Evolutionary conservation across 1,284 basidiomycete species (phyloP).

Genomic region (Sanguinoderma infundibulare): DNA sequence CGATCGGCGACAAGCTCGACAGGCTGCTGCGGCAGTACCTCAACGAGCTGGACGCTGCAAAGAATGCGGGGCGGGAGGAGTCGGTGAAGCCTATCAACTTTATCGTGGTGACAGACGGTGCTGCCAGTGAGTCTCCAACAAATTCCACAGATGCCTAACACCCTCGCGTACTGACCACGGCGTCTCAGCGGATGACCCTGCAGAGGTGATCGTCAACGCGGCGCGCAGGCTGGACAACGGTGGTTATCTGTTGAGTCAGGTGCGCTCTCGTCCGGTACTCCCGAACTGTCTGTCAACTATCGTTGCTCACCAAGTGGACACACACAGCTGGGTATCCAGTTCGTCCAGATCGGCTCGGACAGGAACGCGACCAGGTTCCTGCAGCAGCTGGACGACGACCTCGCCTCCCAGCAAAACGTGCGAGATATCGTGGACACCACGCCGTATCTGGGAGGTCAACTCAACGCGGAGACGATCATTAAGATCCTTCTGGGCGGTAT

Average conservation of each 20-base stretch:
- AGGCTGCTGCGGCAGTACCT: conserved; percentile 50
- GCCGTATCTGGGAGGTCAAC: conserved; percentile 44
- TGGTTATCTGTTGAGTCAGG: conserved; percentile 58
- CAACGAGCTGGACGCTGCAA: conserved; percentile 44
- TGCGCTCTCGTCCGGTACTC: conserved; percentile 21
- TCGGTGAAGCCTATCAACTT: conserved; percentile 60
- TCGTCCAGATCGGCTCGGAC: conserved; percentile 61
- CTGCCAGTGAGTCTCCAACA: conserved; percentile 46
- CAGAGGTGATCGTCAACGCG: conserved; percentile 49
- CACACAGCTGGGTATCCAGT: conserved; percentile 52
- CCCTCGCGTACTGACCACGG: background rate
- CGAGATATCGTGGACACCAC: conserved; percentile 58
- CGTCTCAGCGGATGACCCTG: conserved; percentile 53
- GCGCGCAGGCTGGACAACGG: conserved; percentile 53
- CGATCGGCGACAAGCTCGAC: conserved; percentile 54
- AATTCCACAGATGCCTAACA: background rate
- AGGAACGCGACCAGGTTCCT: conserved; percentile 48
- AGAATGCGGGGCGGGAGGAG: conserved; percentile 35
- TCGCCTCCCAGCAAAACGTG: conserved; percentile 39
- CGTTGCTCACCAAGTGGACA: conserved; percentile 18
- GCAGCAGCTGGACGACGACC: conserved; percentile 51
- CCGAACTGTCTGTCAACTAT: conserved; percentile 31
- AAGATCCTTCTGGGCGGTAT: conserved; percentile 65
- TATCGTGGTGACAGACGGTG: conserved; percentile 67
- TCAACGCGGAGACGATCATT: conserved; percentile 48